Evolutionary conservation across 2,329 filamentous ascomycete species (phyloP).

Genomic region (Alternaria sp.): DNA sequence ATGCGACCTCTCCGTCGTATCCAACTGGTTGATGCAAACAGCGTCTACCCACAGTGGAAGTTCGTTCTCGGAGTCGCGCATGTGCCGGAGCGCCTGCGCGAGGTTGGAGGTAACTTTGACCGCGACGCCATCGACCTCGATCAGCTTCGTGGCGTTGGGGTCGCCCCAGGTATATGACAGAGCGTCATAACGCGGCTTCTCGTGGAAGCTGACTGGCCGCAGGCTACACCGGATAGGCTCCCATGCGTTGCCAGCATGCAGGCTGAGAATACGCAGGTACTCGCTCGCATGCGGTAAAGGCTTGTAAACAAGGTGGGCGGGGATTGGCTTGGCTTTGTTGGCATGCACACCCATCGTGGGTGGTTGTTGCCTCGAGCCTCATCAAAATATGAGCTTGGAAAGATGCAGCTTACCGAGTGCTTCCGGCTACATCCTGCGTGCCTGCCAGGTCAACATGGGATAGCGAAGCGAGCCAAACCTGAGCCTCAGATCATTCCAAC

Average conservation of each 20-base stretch:
- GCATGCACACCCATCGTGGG: neutral
- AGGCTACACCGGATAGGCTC: neutral
- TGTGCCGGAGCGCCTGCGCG: neutral
- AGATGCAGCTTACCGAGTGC: neutral
- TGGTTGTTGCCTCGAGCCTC: neutral
- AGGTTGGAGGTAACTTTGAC: neutral
- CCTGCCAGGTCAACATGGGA: neutral
- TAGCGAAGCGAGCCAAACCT: neutral
- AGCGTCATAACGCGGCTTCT: conserved; percentile 11
- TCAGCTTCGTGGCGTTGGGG: neutral
- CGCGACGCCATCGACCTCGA: neutral
- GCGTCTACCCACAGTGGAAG: neutral
- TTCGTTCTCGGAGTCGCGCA: neutral
- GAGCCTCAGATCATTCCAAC: neutral
- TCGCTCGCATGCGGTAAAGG: neutral
- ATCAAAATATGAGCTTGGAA: neutral
- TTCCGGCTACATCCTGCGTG: neutral
- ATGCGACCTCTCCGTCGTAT: neutral
- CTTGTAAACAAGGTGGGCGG: neutral
- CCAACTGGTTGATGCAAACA: conserved; percentile 1
- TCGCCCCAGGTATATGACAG: conserved; percentile 17
- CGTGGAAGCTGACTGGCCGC: neutral
- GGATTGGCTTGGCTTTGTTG: neutral
- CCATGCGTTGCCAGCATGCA: neutral
- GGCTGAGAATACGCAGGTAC: neutral